A percentile compares a stretch with the other conserved stretches of the same genome.
phyloP scores from a whole-genome alignment of 768 basidiomycete genomes.

The Phlebiopsis gigantea region DNA sequence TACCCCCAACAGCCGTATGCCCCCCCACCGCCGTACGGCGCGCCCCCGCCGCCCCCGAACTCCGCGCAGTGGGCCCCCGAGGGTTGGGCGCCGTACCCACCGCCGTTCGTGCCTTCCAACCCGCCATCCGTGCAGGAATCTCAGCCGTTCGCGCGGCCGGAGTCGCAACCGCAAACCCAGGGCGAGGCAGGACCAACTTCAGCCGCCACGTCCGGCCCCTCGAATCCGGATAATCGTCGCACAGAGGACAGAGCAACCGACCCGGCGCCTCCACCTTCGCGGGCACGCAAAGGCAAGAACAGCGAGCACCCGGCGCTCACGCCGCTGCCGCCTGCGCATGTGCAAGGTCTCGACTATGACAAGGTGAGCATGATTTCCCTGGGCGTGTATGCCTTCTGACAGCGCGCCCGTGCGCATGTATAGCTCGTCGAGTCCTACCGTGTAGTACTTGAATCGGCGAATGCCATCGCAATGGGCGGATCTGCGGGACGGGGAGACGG shows the following conservation, averaged over 20 bases:
- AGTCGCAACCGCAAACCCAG: not conserved
- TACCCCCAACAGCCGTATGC: slow-evolving; percentile 15
- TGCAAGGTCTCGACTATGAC: slow-evolving; percentile 32
- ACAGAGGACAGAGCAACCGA: slow-evolving; percentile 19
- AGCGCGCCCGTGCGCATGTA: not conserved
- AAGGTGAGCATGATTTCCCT: slow-evolving; percentile 28
- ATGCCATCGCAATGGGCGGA: slow-evolving; percentile 23
- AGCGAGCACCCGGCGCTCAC: slow-evolving; percentile 13
- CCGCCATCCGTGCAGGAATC: slow-evolving; percentile 8
- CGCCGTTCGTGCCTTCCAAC: slow-evolving; percentile 17
- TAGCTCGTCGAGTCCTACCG: slow-evolving; percentile 42
- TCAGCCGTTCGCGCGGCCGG: slow-evolving; percentile 13
- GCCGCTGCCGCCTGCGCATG: slow-evolving; percentile 19
- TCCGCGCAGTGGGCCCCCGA: slow-evolving; percentile 35
- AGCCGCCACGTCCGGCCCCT: slow-evolving; percentile 14
- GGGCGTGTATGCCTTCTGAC: not conserved
- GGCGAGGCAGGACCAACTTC: slow-evolving; percentile 1
- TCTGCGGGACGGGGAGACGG: slow-evolving; percentile 18
- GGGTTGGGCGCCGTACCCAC: slow-evolving; percentile 31
- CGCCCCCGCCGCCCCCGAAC: slow-evolving; percentile 22
- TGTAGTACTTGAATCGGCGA: slow-evolving; percentile 36
- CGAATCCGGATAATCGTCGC: slow-evolving; percentile 16
- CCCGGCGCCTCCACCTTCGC: slow-evolving; percentile 11
- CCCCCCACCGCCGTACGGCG: slow-evolving; percentile 11
- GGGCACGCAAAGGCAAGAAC: slow-evolving; percentile 15